Evolutionary conservation across 495 filamentous ascomycete genomes (phyloP).

Genomic region (Podospora comata): DNA sequence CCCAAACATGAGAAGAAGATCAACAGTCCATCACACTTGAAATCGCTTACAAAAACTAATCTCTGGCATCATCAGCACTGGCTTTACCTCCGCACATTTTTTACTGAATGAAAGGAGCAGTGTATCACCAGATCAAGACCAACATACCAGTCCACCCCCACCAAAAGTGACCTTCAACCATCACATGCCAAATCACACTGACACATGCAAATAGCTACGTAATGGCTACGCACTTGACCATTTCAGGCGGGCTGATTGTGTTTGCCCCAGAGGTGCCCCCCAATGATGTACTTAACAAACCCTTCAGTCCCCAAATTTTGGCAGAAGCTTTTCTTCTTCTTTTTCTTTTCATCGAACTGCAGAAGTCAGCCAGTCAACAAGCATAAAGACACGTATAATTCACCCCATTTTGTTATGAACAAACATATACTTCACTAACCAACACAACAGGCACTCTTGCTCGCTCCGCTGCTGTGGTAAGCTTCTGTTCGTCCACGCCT

Average conservation of each 20-base stretch:
- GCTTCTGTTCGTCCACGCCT: no score
- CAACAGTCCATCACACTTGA: neutral
- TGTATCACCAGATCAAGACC: neutral
- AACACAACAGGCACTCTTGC: no score
- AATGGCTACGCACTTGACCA: no score
- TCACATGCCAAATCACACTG: no score
- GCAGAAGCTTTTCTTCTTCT: neutral
- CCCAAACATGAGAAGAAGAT: neutral
- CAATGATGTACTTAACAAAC: neutral
- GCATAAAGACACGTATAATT: no score
- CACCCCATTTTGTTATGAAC: no score
- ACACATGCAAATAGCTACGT: no score
- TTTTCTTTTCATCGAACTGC: neutral
- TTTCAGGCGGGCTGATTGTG: no score
- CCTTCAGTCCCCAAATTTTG: neutral
- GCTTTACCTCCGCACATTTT: neutral
- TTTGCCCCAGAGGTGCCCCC: neutral
- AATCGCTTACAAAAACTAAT: neutral
- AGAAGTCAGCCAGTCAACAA: no score
- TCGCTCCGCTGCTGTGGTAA: neutral
- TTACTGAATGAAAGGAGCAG: neutral
- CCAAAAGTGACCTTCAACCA: neutral
- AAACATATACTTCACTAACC: no score
- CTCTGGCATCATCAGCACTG: neutral
- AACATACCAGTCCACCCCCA: neutral